Evolutionary conservation across 106 monocot genomes (phyloP), one percentile per base, ranked within the genome.

Genomic region (Cymbidium sinense): DNA sequence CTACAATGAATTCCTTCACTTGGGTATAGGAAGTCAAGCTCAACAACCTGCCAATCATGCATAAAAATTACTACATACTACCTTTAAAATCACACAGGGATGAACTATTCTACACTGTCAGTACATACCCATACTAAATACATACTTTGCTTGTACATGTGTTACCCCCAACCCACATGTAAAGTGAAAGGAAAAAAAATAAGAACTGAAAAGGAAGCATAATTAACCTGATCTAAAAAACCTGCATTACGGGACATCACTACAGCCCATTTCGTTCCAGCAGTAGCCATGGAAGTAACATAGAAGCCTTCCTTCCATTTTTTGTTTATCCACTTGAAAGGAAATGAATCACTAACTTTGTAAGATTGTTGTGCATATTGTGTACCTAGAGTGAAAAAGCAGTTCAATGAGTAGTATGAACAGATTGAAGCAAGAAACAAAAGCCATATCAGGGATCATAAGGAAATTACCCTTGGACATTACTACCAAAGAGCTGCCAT

Each of bases 271-370:
- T 88, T 79, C 41, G 61, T 85, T 58, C 94, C 91, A 74, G 91
- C 85, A 64, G 94, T 94, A 19, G 94, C 89, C 94, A 91, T 89
- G 50, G 94, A 67, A 73, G 94, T 94, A 70, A 91, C 94, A 81
- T 82, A 91, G 35, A 91, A 94, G 6, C 91, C 89, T 80, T 91
- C 91, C 83, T 82, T 93, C 93, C 93, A 90, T 71, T 93, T 93
- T 76, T 88, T 93, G 88, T 87, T 88, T 83, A 93, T 90, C 90
- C 93, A 93, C 85, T 93, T 93, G 83, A 88, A 93, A 35, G 93
- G 93, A 75, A 93, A 93, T 73, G 93, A 90, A 23, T 90, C 93
- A 28, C 88, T 88, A 34, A 93, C 90, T 78, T 93, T 90, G 82
- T 94, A 94, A 3, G 91, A 91, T 76, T 94, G 94, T 70, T 94